phyloP scores from a whole-genome alignment of 129 eudicot species.

The Silybum marianum region DNA sequence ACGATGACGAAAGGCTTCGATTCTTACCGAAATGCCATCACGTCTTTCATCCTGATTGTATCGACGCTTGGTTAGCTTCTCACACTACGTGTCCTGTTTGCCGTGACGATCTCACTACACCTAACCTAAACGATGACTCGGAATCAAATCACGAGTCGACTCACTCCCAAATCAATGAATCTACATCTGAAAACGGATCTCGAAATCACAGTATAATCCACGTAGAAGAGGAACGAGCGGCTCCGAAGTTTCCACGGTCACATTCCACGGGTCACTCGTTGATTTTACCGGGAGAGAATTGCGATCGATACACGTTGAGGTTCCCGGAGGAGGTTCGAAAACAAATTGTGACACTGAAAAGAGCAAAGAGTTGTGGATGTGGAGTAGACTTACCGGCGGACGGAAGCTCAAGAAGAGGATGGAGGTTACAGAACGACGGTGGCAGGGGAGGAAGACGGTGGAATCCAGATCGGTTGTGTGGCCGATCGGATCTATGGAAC shows the following conservation, averaged over 20 bases:
- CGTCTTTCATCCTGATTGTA: constrained; percentile 58
- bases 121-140: background rate
- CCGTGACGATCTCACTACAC: constrained; percentile 37
- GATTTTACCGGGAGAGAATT: constrained; percentile 36
- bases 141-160: background rate
- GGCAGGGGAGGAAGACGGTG: constrained; percentile 6
- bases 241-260: constrained; percentile 32
- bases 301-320: constrained; percentile 51
- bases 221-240: background rate
- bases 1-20: constrained; percentile 37
- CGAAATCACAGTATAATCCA: background rate
- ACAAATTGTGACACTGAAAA: constrained; percentile 30
- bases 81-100: constrained; percentile 68
- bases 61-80: constrained; percentile 58
- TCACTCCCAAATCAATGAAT: background rate
- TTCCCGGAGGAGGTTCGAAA: constrained; percentile 53
- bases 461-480: constrained; percentile 24
- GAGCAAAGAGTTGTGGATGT: constrained; percentile 34
- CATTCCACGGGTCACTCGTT: constrained; percentile 62
- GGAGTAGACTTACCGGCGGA: constrained; percentile 20
- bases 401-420: constrained; percentile 3
- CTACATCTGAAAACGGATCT: background rate
- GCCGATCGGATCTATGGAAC: constrained; percentile 10
- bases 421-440: background rate
- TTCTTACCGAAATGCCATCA: constrained; percentile 53